Evolutionary conservation across 2,329 filamentous ascomycete species (phyloP), one percentile per base, ranked within the genome.

Genomic region (Malbranchea zuffiana): DNA sequence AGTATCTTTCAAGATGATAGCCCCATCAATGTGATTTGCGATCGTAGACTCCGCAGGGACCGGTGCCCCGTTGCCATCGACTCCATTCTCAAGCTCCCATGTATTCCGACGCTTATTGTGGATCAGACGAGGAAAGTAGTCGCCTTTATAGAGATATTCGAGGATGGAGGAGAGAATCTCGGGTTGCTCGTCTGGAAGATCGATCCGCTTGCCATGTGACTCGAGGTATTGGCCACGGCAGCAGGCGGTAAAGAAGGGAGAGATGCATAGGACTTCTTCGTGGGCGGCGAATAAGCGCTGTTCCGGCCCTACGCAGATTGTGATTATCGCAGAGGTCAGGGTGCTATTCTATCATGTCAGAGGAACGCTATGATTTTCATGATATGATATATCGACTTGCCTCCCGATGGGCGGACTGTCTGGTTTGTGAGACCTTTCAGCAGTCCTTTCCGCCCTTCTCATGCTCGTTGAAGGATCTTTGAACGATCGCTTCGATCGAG

Each of bases 71-170:
- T 62, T 56, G 20, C 57, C 61, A 15, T 45, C 68, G 55, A 41
- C 68, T 1, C 62, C 57, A 33, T 75, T 73, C 59, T 92, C 85
- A n/a, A 94, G 66, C 54, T 82, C 79, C 80, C 83, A 94, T 35
- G 75, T 78, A 58, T 84, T 78, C 38, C 75, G 74, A 45, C 79
- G 77, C 66, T 86, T 85, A 64, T 88, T 84, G 62, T 85, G 84
- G 39, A 84, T 63, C 16, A 93, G 70, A 12, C 81, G 80, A 3
- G 87, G 86, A 50, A 80, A 87, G 65, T 94, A 94, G 61, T 94
- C 87, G 46, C 86, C 86, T 63, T 92, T 92, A 72, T 92, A 92
- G 39, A 95, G 75, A 50, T 81, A 94, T 56, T 95, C 87, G 39
- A 95, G 76, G 7, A 95, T 72, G 4, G 81, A 86, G 5, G 84